Evolutionary conservation across 345 rosid genomes (phyloP), one percentile per base, ranked within the genome.

Genomic region (Linum trigynum): DNA sequence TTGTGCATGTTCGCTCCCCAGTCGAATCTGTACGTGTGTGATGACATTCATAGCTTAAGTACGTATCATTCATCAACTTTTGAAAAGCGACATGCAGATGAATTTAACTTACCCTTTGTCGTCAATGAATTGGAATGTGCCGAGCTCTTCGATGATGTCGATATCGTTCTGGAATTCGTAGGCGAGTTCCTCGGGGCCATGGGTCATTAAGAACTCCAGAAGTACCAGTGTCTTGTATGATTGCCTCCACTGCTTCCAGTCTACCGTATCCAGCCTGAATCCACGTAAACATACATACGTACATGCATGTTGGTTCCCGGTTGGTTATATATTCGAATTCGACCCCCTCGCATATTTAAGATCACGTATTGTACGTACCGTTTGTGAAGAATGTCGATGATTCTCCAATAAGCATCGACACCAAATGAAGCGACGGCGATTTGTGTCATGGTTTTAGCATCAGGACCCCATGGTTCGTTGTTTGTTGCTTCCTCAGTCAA

Each of bases 231-330:
- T 23, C 63, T 83, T 87, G 69, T 87, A 85, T 14, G 79, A 77
- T 69, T 80, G 79, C 73, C 90, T 85, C 90, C 92, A 87, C 37
- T 71, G 74, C 76, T 85, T 85, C 88, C 85, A 82, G 2, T 83
- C 80, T 17, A 76, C 41, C 42, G 39, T 67, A n/a, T 71, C 72
- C 45, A 82, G 71, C 72, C 85, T 82, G 73, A 62, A 69, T 23
- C 32, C 32, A 23, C 32, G n/a, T n/a, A n/a, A n/a, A 23, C 32
- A 23, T 23, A 23, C 32, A 23, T 23, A 23, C 32, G 32, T 23
- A 23, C 32, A 23, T 23, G 32, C 32, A 23, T 23, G 32, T 23
- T 23, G 32, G 32, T 23, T 23, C 32, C 32, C 32, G 32, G 32
- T 23, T 23, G 32, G 32, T 23, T 23, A 23, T 23, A 23, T 23